Conservation (phyloP, 2,329 filamentous ascomycete species). For the Aschersonia sp. region DNA sequence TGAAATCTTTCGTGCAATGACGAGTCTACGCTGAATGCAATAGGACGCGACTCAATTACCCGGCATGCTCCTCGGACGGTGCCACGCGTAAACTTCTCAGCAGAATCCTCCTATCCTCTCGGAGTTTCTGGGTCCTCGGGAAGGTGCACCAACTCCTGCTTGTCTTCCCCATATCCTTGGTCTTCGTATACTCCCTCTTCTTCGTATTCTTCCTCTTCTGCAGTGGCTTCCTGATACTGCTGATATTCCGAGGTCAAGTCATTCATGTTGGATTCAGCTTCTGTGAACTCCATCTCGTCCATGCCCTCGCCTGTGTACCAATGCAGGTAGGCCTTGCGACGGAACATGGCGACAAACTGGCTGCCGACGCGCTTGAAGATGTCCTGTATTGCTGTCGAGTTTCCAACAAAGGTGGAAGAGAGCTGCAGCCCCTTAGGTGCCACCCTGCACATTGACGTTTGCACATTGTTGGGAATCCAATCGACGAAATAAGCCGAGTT, state of each 20-base stretch:
- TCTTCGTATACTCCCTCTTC: no score
- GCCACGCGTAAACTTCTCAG: no score
- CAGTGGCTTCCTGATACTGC: constrained; percentile 97
- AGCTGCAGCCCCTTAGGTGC: constrained; percentile 95
- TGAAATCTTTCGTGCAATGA: no score
- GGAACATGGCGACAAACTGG: constrained; percentile 99
- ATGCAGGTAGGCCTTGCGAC: constrained; percentile 99
- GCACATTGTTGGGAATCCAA: constrained; percentile 99
- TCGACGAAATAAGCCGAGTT: constrained; percentile 99
- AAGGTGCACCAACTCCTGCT: no score
- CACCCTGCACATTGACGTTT: constrained; percentile 97
- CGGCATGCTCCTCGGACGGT: no score
- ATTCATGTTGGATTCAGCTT: constrained; percentile 99
- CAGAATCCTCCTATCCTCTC: no score
- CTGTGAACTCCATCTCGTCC: constrained; percentile 99
- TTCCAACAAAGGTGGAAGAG: constrained; percentile 97
- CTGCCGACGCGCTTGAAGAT: constrained; percentile 99
- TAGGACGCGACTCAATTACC: no score
- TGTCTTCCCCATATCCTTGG: no score
- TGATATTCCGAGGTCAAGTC: constrained; percentile 98
- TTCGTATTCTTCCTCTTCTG: constrained; percentile 68
- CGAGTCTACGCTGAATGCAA: no score
- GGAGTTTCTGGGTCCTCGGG: no score
- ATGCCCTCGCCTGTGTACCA: constrained; percentile 99
- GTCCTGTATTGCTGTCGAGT: constrained; percentile 99